Evolutionary conservation across 306 rosid genomes (phyloP), one percentile per base, ranked within the genome.

Genomic region (Glycine tomentella): DNA sequence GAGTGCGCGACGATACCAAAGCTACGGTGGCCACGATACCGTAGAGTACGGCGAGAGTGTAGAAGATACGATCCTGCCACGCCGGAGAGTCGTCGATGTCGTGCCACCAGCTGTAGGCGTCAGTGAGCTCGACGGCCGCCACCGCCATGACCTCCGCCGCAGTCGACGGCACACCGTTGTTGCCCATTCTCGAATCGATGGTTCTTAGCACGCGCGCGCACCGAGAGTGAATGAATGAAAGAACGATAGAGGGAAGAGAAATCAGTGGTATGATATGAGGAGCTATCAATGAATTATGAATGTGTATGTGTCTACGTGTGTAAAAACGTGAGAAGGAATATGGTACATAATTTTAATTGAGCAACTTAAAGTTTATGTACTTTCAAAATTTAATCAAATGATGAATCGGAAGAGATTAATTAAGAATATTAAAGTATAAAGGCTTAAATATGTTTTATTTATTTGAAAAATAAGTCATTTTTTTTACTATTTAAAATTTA

Each of bases 1-100:
- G 46, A 20, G 59, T 33, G 15, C 1, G 40, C 5, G 45, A 69
- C 11, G 42, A 59, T 82, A 95, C 99, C 87, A 95, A 72, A 79
- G 99, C 99, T 20, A 95, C 76, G 79, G 85, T 65, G 61, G 92
- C 91, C 38, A 95, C 98, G 85, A 91, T 52, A 11, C 86, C 94
- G 84, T 91, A 93, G 61, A 95, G 91, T 62, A 75, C 82, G 25
- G 99, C 91, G 15, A 95, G 99, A 76, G 83, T 36, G 81, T 76
- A 87, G 80, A 90, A 93, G 66, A 95, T 85, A 51, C 91, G 94
- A 72, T 91, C 90, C 82, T 95, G 99, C 98, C 98, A 93, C 5
- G 50, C 36, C 72, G 72, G 87, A 67, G 97, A 93, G 1, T 75
- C 83, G 59, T 95, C 85, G 85, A 93, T 84, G 65, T 89, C 90